Conservation (phyloP, 2,329 filamentous ascomycete species). For the Fusarium pseudoanthophilum region DNA sequence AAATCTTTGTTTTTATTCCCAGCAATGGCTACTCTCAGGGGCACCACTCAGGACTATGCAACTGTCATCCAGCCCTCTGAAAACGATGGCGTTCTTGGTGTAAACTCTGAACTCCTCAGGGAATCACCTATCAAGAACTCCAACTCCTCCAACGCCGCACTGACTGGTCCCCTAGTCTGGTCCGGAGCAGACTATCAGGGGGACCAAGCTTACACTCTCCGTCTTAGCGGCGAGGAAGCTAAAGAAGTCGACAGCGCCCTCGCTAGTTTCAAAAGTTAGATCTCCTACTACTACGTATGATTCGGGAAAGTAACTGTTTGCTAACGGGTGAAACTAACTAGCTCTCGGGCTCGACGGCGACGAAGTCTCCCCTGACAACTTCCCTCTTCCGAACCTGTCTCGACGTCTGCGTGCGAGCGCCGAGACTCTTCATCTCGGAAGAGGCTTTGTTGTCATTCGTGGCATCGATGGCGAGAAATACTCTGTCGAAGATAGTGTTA, state of each 20-base stretch:
- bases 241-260: conserved; percentile 42
- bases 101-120: conserved; percentile 23
- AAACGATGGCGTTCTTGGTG: conserved; percentile 1
- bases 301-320: background rate
- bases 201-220: conserved; percentile 24
- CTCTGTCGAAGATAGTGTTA: conserved; percentile 63
- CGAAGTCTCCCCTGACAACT: conserved; percentile 47
- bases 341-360: conserved; percentile 34
- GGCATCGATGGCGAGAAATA: conserved; percentile 62
- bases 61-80: conserved; percentile 2
- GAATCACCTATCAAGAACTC: conserved; percentile 11
- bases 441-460: conserved; percentile 65
- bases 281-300: background rate
- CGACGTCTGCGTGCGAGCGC: conserved; percentile 50
- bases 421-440: conserved; percentile 52
- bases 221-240: conserved; percentile 31
- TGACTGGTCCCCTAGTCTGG: conserved; percentile 42
- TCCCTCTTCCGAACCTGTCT: conserved; percentile 54
- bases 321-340: conserved; percentile 23
- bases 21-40: conserved; percentile 24
- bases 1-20: background rate
- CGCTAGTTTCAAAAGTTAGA: conserved; percentile 44
- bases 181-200: conserved; percentile 38
- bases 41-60: conserved; percentile 19
- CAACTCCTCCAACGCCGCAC: conserved; percentile 1